These are phyloP conservation scores for Backusella morwellensis DNA, from an alignment of 192 early-diverging fungal genomes.

Conservation along the genomic window DNA sequence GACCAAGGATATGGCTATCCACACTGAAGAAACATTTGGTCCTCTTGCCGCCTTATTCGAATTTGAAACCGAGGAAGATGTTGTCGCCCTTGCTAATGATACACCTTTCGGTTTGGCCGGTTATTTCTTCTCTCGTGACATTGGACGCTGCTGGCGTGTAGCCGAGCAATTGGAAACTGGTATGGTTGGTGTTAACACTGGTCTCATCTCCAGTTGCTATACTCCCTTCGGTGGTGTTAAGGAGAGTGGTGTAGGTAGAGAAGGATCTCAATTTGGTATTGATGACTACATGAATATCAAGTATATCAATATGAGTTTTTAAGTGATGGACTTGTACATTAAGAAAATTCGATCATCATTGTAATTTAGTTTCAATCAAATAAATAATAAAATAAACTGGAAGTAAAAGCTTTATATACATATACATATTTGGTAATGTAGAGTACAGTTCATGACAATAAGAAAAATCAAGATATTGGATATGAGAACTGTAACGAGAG, in stretches of 20 bases:
- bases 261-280: constrained; percentile 44
- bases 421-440: too few relatives aligned
- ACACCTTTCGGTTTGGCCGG: constrained; percentile 75
- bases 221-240: constrained; percentile 79
- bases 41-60: constrained; percentile 78
- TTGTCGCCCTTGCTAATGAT: constrained; percentile 71
- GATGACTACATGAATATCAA: constrained; percentile 20
- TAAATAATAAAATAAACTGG: background rate
- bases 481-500: too few relatives aligned
- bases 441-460: too few relatives aligned
- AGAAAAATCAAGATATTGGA: too few relatives aligned
- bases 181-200: constrained; percentile 89
- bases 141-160: constrained; percentile 75
- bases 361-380: background rate
- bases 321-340: background rate
- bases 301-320: constrained; percentile 17
- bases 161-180: constrained; percentile 82
- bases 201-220: constrained; percentile 51
- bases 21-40: constrained; percentile 88
- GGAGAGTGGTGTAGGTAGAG: constrained; percentile 70
- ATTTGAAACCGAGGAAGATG: constrained; percentile 81
- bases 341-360: background rate
- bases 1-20: constrained; percentile 64
- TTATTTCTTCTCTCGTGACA: constrained; percentile 80
- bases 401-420: too few relatives aligned